phyloP scores from a whole-genome alignment of 2,329 filamentous ascomycete species.

The Bimuria novae-zelandiae region DNA sequence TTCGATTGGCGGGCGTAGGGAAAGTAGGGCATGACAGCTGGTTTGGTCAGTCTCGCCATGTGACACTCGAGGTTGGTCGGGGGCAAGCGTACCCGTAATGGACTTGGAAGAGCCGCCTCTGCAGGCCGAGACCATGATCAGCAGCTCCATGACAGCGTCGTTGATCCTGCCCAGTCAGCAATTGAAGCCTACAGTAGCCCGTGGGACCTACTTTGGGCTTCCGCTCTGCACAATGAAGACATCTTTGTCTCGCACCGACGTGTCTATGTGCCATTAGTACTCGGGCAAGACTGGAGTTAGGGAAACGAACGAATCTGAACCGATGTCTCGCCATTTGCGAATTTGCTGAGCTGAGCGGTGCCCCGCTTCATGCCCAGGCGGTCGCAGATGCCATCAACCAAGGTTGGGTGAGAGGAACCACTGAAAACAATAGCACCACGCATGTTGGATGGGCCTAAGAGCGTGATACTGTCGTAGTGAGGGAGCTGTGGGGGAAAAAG shows the following conservation, averaged over 20 bases:
- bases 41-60: conserved; percentile 16
- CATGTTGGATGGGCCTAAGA: conserved; percentile 56
- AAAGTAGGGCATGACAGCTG: conserved; percentile 90
- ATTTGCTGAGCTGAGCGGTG: conserved; percentile 66
- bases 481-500: conserved; percentile 24
- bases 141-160: conserved; percentile 97
- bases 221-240: conserved; percentile 99
- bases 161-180: conserved; percentile 68
- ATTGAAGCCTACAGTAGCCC: conserved; percentile 10
- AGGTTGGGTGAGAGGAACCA: conserved; percentile 66
- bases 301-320: conserved; percentile 63
- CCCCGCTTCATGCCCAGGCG: conserved; percentile 64
- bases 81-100: conserved; percentile 74
- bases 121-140: conserved; percentile 99
- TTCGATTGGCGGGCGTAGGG: conserved; percentile 99
- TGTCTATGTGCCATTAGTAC: conserved; percentile 47
- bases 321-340: conserved; percentile 72
- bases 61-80: conserved; percentile 3
- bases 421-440: conserved; percentile 70
- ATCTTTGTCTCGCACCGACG: conserved; percentile 91
- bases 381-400: conserved; percentile 69
- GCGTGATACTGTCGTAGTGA: conserved; percentile 34
- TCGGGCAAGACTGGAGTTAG: conserved; percentile 8
- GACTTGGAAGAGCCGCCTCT: conserved; percentile 97
- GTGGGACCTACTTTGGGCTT: conserved; percentile 67